Conservation (phyloP, 2,329 filamentous ascomycete genomes). For the Lojkania enalia region DNA sequence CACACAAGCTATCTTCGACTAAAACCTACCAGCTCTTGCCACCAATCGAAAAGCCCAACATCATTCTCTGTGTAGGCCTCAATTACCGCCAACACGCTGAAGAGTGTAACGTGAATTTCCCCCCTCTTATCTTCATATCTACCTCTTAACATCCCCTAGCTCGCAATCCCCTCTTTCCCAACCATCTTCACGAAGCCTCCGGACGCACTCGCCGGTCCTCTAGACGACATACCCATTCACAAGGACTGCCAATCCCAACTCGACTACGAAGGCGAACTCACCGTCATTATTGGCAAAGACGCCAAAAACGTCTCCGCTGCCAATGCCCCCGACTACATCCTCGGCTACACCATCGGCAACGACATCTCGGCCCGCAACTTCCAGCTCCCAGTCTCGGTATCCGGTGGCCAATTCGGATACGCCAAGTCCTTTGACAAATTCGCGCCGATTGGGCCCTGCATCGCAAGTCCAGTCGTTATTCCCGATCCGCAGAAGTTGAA, state of each 20-base stretch:
- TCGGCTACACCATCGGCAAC: slow-evolving; percentile 67
- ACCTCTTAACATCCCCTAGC: slow-evolving; percentile 14
- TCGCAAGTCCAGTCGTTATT: slow-evolving; percentile 39
- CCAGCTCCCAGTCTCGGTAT: slow-evolving; percentile 46
- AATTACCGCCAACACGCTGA: slow-evolving; percentile 42
- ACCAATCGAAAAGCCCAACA: slow-evolving; percentile 33
- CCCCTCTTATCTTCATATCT: not conserved
- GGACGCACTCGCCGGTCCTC: slow-evolving; percentile 39
- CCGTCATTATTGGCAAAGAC: slow-evolving; percentile 37
- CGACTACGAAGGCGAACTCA: slow-evolving; percentile 46
- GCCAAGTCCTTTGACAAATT: slow-evolving; percentile 52
- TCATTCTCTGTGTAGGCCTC: slow-evolving; percentile 40
- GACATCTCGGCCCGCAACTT: slow-evolving; percentile 64
- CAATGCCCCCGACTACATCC: slow-evolving; percentile 62
- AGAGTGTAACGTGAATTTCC: slow-evolving; percentile 32
- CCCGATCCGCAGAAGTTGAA: slow-evolving; percentile 38
- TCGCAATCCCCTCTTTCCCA: slow-evolving; percentile 34
- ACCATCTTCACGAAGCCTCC: slow-evolving; percentile 43
- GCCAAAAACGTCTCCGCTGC: slow-evolving; percentile 51
- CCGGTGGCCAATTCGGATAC: slow-evolving; percentile 46
- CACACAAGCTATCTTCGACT: not conserved
- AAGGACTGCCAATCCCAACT: slow-evolving; percentile 34
- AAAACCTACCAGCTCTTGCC: slow-evolving; percentile 25
- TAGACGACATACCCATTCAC: slow-evolving; percentile 36
- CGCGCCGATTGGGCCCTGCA: slow-evolving; percentile 49